Evolutionary conservation across 1,284 basidiomycete species (phyloP).

Genomic region (Leccinum subrobustum): DNA sequence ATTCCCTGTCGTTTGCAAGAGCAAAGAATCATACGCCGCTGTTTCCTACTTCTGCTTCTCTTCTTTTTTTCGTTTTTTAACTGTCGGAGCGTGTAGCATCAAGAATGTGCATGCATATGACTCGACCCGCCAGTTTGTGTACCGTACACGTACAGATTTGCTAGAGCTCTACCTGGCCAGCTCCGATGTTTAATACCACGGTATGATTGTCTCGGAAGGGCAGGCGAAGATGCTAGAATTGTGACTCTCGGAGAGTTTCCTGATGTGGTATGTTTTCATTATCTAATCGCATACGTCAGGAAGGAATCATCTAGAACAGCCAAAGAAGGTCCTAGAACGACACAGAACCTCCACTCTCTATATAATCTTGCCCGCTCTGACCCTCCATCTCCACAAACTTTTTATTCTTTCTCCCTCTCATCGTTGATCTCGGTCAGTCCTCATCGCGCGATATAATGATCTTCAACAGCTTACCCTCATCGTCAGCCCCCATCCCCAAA

Average conservation of each 20-base stretch:
- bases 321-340: constrained; percentile 40
- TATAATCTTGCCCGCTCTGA: constrained; percentile 30
- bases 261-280: constrained; percentile 19
- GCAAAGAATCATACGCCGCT: constrained; percentile 17
- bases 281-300: constrained; percentile 35
- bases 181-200: constrained; percentile 19
- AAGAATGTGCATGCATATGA: constrained; percentile 30
- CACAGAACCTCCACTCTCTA: constrained; percentile 32
- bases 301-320: constrained; percentile 37
- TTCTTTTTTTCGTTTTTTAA: background rate
- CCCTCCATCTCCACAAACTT: constrained; percentile 11
- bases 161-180: constrained; percentile 24
- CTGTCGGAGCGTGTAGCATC: constrained; percentile 25
- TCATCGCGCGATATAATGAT: constrained; percentile 1
- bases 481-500: constrained; percentile 5
- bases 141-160: constrained; percentile 28
- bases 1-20: constrained; percentile 14
- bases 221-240: constrained; percentile 4
- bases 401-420: constrained; percentile 15
- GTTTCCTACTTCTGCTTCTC: constrained; percentile 11
- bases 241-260: background rate
- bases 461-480: background rate
- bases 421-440: constrained; percentile 19
- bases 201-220: constrained; percentile 1
- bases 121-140: constrained; percentile 20